Evolutionary conservation across 257 asterid species (phyloP).

Genomic region (Echites panduratus): DNA sequence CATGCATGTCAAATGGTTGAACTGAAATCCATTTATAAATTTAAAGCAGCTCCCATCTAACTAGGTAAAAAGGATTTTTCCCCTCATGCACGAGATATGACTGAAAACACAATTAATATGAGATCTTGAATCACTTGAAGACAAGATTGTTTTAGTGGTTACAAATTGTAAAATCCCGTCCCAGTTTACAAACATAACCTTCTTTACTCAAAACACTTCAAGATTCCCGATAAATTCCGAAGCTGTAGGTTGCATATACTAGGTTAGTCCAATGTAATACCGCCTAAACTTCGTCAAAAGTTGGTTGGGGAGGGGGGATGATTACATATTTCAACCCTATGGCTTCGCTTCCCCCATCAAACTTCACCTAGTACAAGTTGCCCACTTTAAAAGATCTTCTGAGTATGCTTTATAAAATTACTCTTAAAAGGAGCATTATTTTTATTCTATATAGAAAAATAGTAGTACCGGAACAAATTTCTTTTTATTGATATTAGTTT

Average conservation of each 20-base stretch:
- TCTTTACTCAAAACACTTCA: background rate
- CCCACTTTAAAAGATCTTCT: background rate
- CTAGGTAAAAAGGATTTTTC: too few relatives aligned
- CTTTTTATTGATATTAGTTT: background rate
- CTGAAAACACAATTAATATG: background rate
- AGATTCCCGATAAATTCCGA: background rate
- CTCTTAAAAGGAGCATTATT: background rate
- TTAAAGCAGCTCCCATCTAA: too few relatives aligned
- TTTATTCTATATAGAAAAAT: background rate
- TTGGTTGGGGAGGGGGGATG: too few relatives aligned
- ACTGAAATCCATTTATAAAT: background rate
- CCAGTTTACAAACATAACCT: background rate
- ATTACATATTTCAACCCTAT: too few relatives aligned
- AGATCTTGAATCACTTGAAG: background rate
- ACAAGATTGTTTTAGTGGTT: background rate
- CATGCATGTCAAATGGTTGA: background rate
- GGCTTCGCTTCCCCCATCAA: too few relatives aligned
- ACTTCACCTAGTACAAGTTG: background rate
- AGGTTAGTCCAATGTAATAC: background rate
- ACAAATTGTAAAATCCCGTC: background rate
- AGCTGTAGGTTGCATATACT: too few relatives aligned
- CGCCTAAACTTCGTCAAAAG: background rate
- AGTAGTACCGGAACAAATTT: background rate
- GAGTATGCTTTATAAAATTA: background rate
- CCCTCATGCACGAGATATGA: too few relatives aligned